phyloP scores from a whole-genome alignment of 306 rosid genomes.

The Vigna radiata region DNA sequence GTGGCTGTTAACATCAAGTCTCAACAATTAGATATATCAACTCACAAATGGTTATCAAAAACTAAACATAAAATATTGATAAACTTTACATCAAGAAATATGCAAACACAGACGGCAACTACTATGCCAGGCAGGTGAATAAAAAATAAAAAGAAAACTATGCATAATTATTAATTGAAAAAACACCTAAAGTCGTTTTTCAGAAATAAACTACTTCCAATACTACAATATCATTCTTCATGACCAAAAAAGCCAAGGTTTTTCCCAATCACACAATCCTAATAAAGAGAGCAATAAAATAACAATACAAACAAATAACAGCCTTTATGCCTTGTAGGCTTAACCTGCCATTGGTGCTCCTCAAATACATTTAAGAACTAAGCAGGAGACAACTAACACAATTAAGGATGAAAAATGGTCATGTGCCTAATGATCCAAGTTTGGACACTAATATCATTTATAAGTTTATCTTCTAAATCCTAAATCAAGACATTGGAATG shows the following conservation, averaged over 20 bases:
- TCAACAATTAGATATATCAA: slow-evolving; percentile 27
- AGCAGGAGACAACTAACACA: not conserved
- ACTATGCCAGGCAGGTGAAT: not conserved
- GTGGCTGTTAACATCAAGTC: slow-evolving; percentile 76
- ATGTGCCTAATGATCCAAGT: slow-evolving; percentile 7
- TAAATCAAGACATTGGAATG: not conserved
- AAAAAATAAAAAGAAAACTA: not conserved
- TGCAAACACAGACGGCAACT: not conserved
- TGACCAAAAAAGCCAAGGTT: not conserved
- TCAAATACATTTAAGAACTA: slow-evolving; percentile 27
- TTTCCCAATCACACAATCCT: slow-evolving; percentile 7
- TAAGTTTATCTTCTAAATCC: slow-evolving; percentile 2
- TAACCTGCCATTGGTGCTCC: slow-evolving; percentile 7
- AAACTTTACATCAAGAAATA: slow-evolving; percentile 6
- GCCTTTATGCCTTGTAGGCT: not conserved
- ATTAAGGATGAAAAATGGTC: not conserved
- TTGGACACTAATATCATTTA: not conserved
- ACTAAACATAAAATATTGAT: slow-evolving; percentile 6
- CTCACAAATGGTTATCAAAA: slow-evolving; percentile 6
- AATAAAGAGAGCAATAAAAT: slow-evolving; percentile 24
- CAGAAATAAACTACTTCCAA: slow-evolving; percentile 17
- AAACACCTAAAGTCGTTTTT: slow-evolving; percentile 5
- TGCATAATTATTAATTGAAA: slow-evolving; percentile 4
- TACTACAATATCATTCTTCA: slow-evolving; percentile 1
- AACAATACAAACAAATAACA: slow-evolving; percentile 1